Base-by-base conservation (phyloP, 768 basidiomycete genomes). In the Tremella fuciformis region DNA sequence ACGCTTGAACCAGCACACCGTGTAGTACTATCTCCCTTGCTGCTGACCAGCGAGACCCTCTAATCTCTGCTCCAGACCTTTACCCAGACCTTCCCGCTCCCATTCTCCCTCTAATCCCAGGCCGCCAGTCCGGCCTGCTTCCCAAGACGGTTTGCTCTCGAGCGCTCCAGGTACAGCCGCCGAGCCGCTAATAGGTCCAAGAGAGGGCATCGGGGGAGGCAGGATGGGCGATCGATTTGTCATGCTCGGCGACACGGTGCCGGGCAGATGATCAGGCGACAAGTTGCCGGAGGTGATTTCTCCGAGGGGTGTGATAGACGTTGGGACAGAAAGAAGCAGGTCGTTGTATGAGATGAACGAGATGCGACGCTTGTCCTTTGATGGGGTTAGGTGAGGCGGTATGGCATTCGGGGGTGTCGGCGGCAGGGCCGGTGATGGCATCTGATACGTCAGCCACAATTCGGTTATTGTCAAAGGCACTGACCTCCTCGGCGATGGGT, bases 311-410 rank as follows among this genome's bases (percentile, higher is more conserved):
- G 86, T 82, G 13, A 85, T 84, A 9, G 86, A 81, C 0, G 85
- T 80, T 0, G 91, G 91, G 0, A 88, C 84, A 0, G 86, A 87
- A 0, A 86, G 80, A 41, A 93, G 83, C 1, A 93, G 82, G 75
- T 93, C 91, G 24, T 86, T 83, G 76, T 92, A 92, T 2, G 89
- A 88, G 78, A 93, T 83, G 81, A 92, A 94, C 0, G 89, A 91
- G 53, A 76, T 73, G 15, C 75, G 73, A 25, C 70, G 67, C 40
- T 59, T 61, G 48, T 64, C 62, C 57, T 64, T 57, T 48, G 58
- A 55, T 11, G 63, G 60, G 13, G 62, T 50, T 57, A 69, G 59
- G 55, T 65, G 69, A 21, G 64, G 55, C 15, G 66, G 64, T 37
- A 73, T 29, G n/a, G 71, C 60, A n/a, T 59, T 18, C 13, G 65